Conservation (phyloP, 495 filamentous ascomycete species). For the Daldinia grandis region DNA sequence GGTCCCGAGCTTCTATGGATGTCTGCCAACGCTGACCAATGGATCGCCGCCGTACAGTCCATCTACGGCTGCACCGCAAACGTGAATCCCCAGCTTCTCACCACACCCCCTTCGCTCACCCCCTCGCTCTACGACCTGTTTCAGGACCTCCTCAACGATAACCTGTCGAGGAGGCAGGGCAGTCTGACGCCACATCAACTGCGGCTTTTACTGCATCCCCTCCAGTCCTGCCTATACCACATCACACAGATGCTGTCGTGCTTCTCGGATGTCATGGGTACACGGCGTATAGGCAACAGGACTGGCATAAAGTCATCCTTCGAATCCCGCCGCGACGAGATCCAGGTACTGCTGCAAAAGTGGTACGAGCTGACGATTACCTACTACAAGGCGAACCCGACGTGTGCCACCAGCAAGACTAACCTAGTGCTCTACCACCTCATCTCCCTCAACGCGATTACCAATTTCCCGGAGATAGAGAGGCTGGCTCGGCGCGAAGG, state of each 20-base stretch:
- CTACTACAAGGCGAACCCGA: conserved; percentile 47
- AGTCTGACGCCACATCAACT: conserved; percentile 58
- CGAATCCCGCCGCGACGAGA: conserved; percentile 60
- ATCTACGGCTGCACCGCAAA: conserved; percentile 52
- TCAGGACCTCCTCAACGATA: conserved; percentile 61
- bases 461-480: conserved; percentile 68
- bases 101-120: conserved; percentile 50
- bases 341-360: conserved; percentile 62
- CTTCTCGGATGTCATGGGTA: conserved; percentile 49
- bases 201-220: conserved; percentile 60
- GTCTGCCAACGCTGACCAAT: conserved; percentile 52
- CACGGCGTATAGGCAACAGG: conserved; percentile 46
- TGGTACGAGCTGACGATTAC: conserved; percentile 64
- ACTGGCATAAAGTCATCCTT: conserved; percentile 61
- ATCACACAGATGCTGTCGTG: conserved; percentile 58
- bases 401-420: conserved; percentile 54
- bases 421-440: conserved; percentile 72
- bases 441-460: conserved; percentile 66
- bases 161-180: conserved; percentile 44
- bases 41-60: conserved; percentile 60
- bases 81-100: conserved; percentile 49
- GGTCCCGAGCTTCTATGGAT: conserved; percentile 64
- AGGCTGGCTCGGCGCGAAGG: conserved; percentile 62
- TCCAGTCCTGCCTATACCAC: conserved; percentile 60
- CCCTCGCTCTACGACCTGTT: conserved; percentile 66